phyloP scores from a whole-genome alignment of 2,329 filamentous ascomycete genomes.

The Ascochyta rabiei region DNA sequence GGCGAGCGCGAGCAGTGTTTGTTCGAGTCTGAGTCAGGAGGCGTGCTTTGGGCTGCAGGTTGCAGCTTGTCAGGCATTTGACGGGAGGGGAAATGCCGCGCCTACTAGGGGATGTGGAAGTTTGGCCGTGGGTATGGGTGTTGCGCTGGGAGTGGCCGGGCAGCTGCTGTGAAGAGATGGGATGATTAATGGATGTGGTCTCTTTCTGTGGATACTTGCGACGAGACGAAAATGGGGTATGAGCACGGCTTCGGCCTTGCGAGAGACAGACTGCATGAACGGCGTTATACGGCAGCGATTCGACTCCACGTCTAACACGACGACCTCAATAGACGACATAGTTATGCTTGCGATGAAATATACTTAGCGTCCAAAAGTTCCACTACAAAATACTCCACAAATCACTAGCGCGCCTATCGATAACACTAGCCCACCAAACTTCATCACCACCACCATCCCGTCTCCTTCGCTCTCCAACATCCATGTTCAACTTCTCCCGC shows the following conservation, averaged over 20 bases:
- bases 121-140: conserved; percentile 30
- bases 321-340: conserved; percentile 2
- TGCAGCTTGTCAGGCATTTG: conserved; percentile 53
- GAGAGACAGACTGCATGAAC: conserved; percentile 4
- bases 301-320: neutral
- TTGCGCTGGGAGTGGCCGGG: conserved; percentile 53
- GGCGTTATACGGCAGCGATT: conserved; percentile 9
- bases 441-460: neutral
- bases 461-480: neutral
- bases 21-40: conserved; percentile 47
- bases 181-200: neutral
- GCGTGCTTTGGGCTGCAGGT: conserved; percentile 58
- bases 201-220: conserved; percentile 31
- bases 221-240: neutral
- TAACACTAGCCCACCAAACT: conserved; percentile 4
- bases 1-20: conserved; percentile 39
- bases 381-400: neutral
- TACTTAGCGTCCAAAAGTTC: neutral
- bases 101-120: conserved; percentile 22
- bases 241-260: neutral
- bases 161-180: conserved; percentile 29
- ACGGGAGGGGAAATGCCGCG: conserved; percentile 44
- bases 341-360: neutral
- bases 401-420: conserved; percentile 13
- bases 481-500: conserved; percentile 27